phyloP scores from a whole-genome alignment of 345 rosid genomes.

The Lepidium sativum region DNA sequence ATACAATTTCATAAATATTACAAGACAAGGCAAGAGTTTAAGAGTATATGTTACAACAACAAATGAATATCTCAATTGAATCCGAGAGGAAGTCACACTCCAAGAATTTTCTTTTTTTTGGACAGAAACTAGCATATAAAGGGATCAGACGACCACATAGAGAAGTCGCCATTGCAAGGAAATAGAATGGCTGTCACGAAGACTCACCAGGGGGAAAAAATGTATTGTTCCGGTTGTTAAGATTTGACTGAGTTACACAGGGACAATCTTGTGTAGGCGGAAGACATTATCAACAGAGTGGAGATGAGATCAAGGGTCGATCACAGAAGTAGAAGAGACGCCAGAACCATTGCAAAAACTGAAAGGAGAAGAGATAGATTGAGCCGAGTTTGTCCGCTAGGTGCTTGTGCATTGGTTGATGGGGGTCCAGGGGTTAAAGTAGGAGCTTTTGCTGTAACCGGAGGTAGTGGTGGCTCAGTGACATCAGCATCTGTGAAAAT shows the following conservation, averaged over 20 bases:
- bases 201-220: neutral
- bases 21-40: constrained; percentile 8
- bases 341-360: constrained; percentile 33
- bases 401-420: constrained; percentile 27
- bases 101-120: constrained; percentile 8
- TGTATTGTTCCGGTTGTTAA: constrained; percentile 4
- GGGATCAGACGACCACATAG: neutral
- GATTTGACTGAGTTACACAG: constrained; percentile 3
- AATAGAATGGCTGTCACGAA: neutral
- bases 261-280: neutral
- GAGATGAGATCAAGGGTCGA: constrained; percentile 17
- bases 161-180: constrained; percentile 2
- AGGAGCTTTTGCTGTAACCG: constrained; percentile 26
- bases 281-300: neutral
- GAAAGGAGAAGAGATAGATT: constrained; percentile 34
- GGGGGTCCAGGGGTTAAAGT: constrained; percentile 36
- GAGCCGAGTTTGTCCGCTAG: constrained; percentile 43
- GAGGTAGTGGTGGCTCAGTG: constrained; percentile 55
- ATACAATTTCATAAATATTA: constrained; percentile 7
- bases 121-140: constrained; percentile 20
- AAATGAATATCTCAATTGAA: constrained; percentile 14
- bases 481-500: constrained; percentile 50
- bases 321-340: constrained; percentile 27
- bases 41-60: constrained; percentile 24
- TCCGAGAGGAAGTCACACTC: constrained; percentile 6